A percentile compares a stretch with the other conserved stretches of the same genome.
Conservation (phyloP, 225 moss, liverwort and hornwort genomes). For the Marchantia paleacea region DNA sequence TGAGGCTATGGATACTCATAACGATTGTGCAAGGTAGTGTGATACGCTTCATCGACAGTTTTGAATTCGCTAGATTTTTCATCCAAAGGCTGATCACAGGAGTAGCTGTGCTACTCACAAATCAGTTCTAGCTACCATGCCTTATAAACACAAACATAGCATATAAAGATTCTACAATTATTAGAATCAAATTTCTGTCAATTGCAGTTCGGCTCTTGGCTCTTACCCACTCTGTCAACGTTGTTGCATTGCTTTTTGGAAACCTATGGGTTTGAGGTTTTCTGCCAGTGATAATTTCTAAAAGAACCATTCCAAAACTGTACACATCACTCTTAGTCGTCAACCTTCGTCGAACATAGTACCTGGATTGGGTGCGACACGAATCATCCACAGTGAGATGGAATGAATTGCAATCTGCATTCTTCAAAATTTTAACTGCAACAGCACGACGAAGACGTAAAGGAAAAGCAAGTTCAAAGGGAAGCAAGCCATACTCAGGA, state of each 20-base stretch:
- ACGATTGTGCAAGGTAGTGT: no score
- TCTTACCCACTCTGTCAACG: constrained; percentile 24
- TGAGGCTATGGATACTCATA: no score
- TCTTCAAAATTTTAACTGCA: no score
- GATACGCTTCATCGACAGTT: no score
- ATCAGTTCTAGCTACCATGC: no score
- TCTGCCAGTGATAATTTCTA: constrained; percentile 19
- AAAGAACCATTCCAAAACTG: constrained; percentile 23
- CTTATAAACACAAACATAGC: no score
- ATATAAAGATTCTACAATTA: no score
- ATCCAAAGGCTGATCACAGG: no score
- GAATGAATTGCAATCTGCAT: no score
- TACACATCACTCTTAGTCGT: constrained; percentile 23
- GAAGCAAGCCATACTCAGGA: constrained; percentile 25
- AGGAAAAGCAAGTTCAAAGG: background rate
- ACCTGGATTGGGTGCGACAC: background rate
- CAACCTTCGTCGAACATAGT: constrained; percentile 11
- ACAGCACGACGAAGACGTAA: background rate
- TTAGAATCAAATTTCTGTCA: no score
- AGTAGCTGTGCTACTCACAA: no score
- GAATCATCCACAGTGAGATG: background rate
- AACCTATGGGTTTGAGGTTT: background rate
- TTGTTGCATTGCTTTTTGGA: background rate
- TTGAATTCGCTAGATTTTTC: no score
- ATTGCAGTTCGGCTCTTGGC: background rate